Conservation (phyloP, 2,329 filamentous ascomycete genomes). For the Xylaria arbuscula region DNA sequence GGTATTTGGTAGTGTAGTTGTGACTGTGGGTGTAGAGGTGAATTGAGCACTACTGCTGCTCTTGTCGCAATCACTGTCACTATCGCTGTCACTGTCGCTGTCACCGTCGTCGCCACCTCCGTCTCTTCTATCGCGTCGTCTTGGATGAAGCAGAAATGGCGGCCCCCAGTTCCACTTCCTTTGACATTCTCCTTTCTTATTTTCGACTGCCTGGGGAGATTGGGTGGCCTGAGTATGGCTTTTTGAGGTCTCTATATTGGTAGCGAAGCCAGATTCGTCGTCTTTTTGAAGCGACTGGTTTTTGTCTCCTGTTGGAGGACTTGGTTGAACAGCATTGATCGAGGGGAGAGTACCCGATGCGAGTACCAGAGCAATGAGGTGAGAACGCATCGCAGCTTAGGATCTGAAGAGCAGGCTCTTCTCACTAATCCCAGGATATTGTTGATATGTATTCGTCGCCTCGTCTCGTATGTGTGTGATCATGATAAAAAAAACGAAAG, state of each 20-base stretch:
- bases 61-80: neutral
- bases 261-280: neutral
- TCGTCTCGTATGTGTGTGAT: neutral
- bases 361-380: slow-evolving; percentile 20
- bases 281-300: neutral
- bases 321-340: neutral
- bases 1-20: too few relatives aligned
- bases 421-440: neutral
- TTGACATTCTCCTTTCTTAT: neutral
- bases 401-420: neutral
- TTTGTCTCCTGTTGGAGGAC: slow-evolving; percentile 1
- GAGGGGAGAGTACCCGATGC: slow-evolving; percentile 10
- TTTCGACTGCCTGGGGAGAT: neutral
- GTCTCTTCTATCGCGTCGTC: too few relatives aligned
- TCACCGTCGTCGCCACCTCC: neutral
- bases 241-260: neutral
- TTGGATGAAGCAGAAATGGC: too few relatives aligned
- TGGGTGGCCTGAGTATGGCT: neutral
- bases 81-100: neutral
- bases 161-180: too few relatives aligned
- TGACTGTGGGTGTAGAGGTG: neutral
- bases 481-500: neutral
- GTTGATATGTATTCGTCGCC: neutral
- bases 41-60: neutral
- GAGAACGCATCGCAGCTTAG: slow-evolving; percentile 22